These are phyloP conservation scores for Colletotrichum sansevieriae DNA, from an alignment of 2,329 filamentous ascomycete genomes.

Conservation along the genomic window DNA sequence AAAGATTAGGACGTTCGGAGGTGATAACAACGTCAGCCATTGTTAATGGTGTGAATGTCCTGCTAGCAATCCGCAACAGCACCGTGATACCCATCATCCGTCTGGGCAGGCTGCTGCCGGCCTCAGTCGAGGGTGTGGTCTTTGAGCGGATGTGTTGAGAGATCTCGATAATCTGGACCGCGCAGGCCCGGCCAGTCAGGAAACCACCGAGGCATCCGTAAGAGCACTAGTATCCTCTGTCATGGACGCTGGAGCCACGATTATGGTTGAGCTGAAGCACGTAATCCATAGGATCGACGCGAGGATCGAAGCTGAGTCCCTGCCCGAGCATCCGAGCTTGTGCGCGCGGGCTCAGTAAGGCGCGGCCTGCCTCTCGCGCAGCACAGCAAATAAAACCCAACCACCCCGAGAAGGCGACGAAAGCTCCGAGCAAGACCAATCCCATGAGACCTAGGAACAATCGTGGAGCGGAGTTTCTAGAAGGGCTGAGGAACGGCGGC, in stretches of 20 bases:
- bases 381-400: neutral
- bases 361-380: neutral
- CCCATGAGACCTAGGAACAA: neutral
- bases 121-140: neutral
- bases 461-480: slow-evolving; percentile 2
- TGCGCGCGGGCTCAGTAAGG: neutral
- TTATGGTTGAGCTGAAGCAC: slow-evolving; percentile 5
- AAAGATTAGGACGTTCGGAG: neutral
- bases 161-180: neutral
- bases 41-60: neutral
- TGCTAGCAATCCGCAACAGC: neutral
- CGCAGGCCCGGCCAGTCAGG: neutral
- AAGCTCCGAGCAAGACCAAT: neutral
- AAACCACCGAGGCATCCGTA: slow-evolving; percentile 6
- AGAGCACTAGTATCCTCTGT: neutral
- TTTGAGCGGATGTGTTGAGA: neutral
- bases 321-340: neutral
- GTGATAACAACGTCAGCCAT: neutral
- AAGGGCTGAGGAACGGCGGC: neutral
- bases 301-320: neutral
- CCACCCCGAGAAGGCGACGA: neutral
- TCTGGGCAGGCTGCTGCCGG: neutral
- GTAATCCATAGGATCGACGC: neutral
- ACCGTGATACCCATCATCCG: neutral
- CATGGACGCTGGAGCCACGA: neutral